phyloP scores from a whole-genome alignment of 495 filamentous ascomycete genomes.

The Hypoxylon perforatum region DNA sequence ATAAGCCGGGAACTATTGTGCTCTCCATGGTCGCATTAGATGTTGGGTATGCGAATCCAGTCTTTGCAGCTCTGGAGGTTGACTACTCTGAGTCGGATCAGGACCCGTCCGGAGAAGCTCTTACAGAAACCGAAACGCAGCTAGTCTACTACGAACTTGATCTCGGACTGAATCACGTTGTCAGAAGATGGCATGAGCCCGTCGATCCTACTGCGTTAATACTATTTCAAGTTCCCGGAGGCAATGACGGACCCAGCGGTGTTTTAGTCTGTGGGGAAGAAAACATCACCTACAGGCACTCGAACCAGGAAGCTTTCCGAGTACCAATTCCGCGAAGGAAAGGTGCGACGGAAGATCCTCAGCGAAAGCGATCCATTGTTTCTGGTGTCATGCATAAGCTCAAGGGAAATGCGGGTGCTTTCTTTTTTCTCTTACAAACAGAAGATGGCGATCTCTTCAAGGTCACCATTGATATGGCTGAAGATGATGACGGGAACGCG shows the following conservation, averaged over 20 bases:
- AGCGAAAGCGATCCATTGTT: conserved; percentile 85
- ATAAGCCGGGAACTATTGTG: conserved; percentile 92
- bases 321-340: conserved; percentile 88
- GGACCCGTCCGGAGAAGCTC: conserved; percentile 87
- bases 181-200: conserved; percentile 92
- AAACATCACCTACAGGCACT: conserved; percentile 92
- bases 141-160: conserved; percentile 98
- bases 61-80: conserved; percentile 93
- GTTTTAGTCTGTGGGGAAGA: conserved; percentile 95
- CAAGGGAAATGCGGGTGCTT: conserved; percentile 80
- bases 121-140: conserved; percentile 83
- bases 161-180: conserved; percentile 95
- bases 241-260: conserved; percentile 91
- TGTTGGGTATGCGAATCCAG: conserved; percentile 95
- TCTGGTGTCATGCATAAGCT: conserved; percentile 97
- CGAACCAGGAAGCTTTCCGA: conserved; percentile 87
- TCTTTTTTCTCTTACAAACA: conserved; percentile 95
- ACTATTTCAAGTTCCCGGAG: conserved; percentile 95
- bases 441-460: conserved; percentile 99
- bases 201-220: conserved; percentile 91
- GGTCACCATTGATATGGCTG: conserved; percentile 88
- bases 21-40: conserved; percentile 88
- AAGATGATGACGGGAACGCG: conserved; percentile 79
- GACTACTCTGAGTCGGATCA: conserved; percentile 93
- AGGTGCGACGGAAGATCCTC: conserved; percentile 90